Conservation (phyloP, 805 yeast species). For the Yamadazyma ubonensis region DNA sequence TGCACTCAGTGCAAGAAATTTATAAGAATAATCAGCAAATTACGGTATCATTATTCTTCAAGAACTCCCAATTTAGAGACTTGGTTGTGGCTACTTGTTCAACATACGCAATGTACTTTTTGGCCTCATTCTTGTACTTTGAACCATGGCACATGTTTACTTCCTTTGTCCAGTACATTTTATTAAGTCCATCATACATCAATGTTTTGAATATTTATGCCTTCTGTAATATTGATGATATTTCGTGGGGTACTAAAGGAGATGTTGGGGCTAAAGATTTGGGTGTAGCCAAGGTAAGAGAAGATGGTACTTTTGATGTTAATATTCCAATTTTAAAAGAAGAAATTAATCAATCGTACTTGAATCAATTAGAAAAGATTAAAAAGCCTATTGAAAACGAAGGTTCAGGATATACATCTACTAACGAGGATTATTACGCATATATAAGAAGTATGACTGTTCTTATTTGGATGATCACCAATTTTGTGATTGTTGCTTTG, state of each 20-base stretch:
- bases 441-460: constrained; percentile 47
- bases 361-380: constrained; percentile 53
- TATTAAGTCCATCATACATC: constrained; percentile 52
- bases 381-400: constrained; percentile 41
- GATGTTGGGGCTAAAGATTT: constrained; percentile 56
- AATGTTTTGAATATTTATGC: constrained; percentile 64
- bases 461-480: constrained; percentile 45
- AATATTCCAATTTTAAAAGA: constrained; percentile 49
- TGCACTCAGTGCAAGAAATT: constrained; percentile 44
- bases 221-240: constrained; percentile 69
- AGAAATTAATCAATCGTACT: constrained; percentile 53
- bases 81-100: constrained; percentile 58
- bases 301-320: constrained; percentile 57
- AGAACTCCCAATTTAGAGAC: constrained; percentile 45
- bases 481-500: constrained; percentile 40
- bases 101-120: constrained; percentile 60
- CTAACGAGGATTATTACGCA: constrained; percentile 47
- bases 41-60: constrained; percentile 46
- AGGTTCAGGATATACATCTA: constrained; percentile 22
- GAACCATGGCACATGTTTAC: constrained; percentile 70
- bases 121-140: constrained; percentile 56
- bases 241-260: constrained; percentile 77
- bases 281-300: constrained; percentile 53
- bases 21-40: constrained; percentile 37
- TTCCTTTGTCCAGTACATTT: constrained; percentile 50